phyloP scores from a whole-genome alignment of 2,329 filamentous ascomycete genomes.

The Botrytis squamosa region DNA sequence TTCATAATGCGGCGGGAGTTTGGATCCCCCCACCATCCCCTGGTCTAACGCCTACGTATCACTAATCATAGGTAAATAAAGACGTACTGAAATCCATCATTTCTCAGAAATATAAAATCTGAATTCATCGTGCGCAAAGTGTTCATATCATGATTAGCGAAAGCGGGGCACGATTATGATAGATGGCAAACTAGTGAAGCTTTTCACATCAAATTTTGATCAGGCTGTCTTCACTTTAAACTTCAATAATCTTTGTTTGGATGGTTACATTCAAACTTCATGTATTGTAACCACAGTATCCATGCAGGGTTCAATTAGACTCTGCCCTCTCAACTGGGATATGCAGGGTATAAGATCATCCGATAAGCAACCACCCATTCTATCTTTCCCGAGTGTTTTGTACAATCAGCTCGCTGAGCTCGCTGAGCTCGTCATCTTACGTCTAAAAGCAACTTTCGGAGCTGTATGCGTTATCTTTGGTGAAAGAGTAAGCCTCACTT shows the following conservation, averaged over 20 bases:
- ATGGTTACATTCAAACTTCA: neutral
- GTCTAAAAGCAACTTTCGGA: neutral
- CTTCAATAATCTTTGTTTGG: neutral
- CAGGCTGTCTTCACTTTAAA: neutral
- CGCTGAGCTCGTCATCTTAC: neutral
- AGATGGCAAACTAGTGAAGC: neutral
- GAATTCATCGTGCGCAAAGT: neutral
- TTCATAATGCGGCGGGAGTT: neutral
- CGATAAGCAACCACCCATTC: neutral
- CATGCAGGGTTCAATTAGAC: neutral
- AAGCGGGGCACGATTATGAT: neutral
- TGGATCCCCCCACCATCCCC: neutral
- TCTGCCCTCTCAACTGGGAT: neutral
- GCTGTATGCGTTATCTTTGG: neutral
- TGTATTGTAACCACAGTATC: neutral
- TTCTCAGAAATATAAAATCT: neutral
- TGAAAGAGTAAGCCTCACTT: neutral
- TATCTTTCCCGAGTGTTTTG: neutral
- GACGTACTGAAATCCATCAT: neutral
- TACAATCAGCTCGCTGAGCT: neutral
- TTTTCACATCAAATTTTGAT: neutral
- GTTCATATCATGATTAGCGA: conserved; percentile 12
- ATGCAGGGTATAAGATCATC: neutral
- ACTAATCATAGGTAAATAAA: neutral
- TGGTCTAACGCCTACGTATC: neutral